Conservation (phyloP, 345 rosid species). For the Arabis hirsuta region DNA sequence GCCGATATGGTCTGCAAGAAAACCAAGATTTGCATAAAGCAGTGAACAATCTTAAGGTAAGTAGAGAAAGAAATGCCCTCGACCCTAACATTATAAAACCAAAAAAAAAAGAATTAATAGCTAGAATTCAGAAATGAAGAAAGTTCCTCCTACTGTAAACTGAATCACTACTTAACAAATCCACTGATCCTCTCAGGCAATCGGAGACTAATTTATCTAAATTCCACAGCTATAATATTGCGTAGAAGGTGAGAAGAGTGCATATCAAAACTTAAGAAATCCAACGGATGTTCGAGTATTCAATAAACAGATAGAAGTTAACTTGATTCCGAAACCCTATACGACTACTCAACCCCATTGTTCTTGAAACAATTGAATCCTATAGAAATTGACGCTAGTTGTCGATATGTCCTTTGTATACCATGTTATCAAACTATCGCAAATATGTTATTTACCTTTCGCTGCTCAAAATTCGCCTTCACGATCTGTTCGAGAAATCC, state of each 20-base stretch:
- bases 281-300: neutral
- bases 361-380: neutral
- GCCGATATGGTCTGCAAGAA: slow-evolving; percentile 52
- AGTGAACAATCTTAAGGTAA: too few species aligned
- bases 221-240: neutral
- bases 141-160: too few species aligned
- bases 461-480: slow-evolving; percentile 34
- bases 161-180: neutral
- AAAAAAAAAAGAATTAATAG: neutral
- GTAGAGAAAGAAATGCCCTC: too few species aligned
- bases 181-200: neutral
- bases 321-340: neutral
- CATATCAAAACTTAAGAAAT: neutral
- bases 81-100: too few species aligned
- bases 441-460: slow-evolving; percentile 69
- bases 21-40: slow-evolving; percentile 9
- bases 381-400: too few species aligned
- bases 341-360: neutral
- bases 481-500: slow-evolving; percentile 44
- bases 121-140: neutral
- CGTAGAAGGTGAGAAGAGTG: neutral
- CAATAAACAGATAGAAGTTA: neutral
- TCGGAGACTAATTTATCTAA: neutral
- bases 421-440: too few species aligned
- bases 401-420: too few species aligned